phyloP scores from a whole-genome alignment of 768 basidiomycete species.

The Termitomyces sp. region DNA sequence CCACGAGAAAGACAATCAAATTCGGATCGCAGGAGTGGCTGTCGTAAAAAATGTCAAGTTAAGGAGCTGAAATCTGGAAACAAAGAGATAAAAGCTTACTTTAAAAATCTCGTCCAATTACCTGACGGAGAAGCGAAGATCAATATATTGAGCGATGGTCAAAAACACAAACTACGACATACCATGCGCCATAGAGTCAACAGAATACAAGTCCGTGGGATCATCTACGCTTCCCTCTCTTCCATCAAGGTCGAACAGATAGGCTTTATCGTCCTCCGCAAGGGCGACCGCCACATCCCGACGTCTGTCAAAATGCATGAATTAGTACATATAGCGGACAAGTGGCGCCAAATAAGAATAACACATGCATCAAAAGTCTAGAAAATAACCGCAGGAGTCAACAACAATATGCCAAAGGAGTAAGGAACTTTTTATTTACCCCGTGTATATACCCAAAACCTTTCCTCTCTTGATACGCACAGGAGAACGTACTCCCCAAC shows the following conservation, averaged over 20 bases:
- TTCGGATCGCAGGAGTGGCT: constrained; percentile 71
- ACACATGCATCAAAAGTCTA: constrained; percentile 38
- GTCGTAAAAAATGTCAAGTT: neutral
- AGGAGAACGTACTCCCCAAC: constrained; percentile 61
- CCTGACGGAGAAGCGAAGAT: constrained; percentile 29
- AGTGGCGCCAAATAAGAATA: neutral
- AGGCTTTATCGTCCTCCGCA: constrained; percentile 31
- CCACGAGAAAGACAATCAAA: constrained; percentile 47
- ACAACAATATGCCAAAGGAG: no score
- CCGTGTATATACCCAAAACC: constrained; percentile 64
- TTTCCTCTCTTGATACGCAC: constrained; percentile 41
- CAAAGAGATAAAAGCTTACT: constrained; percentile 34
- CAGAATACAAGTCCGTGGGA: constrained; percentile 37
- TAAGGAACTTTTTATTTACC: no score
- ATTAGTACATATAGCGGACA: neutral
- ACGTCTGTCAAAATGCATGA: constrained; percentile 21
- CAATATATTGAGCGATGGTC: neutral
- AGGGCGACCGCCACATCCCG: constrained; percentile 36
- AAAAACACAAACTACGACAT: constrained; percentile 11
- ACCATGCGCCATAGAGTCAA: constrained; percentile 52
- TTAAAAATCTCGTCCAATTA: constrained; percentile 74
- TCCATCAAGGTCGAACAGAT: constrained; percentile 61
- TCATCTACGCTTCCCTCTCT: constrained; percentile 33
- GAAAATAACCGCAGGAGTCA: neutral
- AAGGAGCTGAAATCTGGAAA: neutral